Evolutionary conservation across 1,284 basidiomycete genomes (phyloP), one percentile per base, ranked within the genome.

Genomic region (Erythrobasidium hasegawianum): DNA sequence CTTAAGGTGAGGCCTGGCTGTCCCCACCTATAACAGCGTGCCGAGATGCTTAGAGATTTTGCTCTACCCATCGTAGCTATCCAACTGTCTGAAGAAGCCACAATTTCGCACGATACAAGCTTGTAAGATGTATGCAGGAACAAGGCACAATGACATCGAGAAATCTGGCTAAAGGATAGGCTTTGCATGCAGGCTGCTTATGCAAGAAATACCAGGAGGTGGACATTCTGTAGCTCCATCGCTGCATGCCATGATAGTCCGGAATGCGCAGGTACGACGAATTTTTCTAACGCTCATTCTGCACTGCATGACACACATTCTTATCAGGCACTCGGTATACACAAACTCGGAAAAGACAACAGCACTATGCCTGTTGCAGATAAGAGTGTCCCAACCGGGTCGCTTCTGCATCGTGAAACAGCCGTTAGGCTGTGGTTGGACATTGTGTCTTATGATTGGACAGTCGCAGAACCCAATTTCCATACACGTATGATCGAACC

Each of bases 341-440:
- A 64, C 27, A 39, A 49, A 57, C 39, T 64, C 24, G 61, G 61
- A 18, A 29, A 45, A 13, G 61, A 64, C 26, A 40, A 40, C 11
- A 45, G 53, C 9, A 57, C 56, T 27, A 43, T 64, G 43, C 61
- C 61, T 47, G 38, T 38, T 22, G 24, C 53, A 3, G 61, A 64
- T 22, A 57, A 54, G 49, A 45, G 39, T 13, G 52, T 55, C 1
- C 61, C 53, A 49, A 52, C 53, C 7, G 61, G 61, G 5, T 64
- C 61, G 11, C 52, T 64, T 2, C 16, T 64, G 14, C 50, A 50
- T 29, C 53, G 61, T 9, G 61, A 64, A 26, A 39, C 24, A 11
- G 53, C 61, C 26, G 29, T 64, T 9, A 43, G 61, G n/a, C 26
- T 64, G 9, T 64, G 39, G 13, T 56, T 52, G 52, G 61, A 64